Evolutionary conservation across 495 filamentous ascomycete genomes (phyloP).

Genomic region (Neurospora sp.): DNA sequence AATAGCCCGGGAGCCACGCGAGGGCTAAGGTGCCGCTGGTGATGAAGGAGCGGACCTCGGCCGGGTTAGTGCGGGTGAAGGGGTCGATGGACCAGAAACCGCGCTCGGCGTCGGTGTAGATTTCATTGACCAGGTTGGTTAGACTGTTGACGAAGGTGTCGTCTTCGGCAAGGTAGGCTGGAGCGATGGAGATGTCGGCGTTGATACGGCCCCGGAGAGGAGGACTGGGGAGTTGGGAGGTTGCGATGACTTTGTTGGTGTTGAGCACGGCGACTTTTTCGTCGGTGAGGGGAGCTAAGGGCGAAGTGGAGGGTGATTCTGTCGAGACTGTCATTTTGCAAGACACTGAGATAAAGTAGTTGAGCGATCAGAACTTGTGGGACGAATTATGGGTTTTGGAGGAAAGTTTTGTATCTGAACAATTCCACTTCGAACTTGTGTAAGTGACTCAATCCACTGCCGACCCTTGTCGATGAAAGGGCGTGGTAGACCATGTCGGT

Average conservation of each 20-base stretch:
- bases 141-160: background rate
- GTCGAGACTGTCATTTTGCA: background rate
- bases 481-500: background rate
- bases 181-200: background rate
- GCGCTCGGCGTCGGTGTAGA: conserved; percentile 1
- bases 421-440: background rate
- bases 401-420: too few relatives aligned
- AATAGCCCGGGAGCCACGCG: background rate
- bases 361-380: too few relatives aligned
- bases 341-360: background rate
- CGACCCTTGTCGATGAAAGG: background rate
- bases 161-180: background rate
- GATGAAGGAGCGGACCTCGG: background rate
- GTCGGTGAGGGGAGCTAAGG: background rate
- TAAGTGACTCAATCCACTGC: background rate
- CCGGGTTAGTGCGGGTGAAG: background rate
- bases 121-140: conserved; percentile 1
- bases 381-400: too few relatives aligned
- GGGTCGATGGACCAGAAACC: background rate
- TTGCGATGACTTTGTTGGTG: background rate
- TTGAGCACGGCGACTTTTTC: background rate
- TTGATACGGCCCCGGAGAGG: background rate
- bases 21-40: background rate
- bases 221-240: background rate
- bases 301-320: background rate